Conservation (phyloP, 2,329 filamentous ascomycete species). For the Exophiala sideris region DNA sequence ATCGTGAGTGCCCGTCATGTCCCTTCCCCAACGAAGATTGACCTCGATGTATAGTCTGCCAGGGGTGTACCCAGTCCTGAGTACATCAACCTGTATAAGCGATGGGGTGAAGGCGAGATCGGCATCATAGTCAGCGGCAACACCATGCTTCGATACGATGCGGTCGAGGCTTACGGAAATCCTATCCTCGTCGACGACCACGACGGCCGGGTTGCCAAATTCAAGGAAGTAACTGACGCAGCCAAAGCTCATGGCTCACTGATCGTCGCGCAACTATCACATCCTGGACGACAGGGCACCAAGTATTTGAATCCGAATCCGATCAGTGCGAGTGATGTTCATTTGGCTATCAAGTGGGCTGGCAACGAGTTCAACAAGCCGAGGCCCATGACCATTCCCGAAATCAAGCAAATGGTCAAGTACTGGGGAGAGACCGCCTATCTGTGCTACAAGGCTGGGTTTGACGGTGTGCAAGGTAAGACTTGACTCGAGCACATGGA, state of each 20-base stretch:
- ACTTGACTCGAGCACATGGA: neutral
- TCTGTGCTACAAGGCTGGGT: conserved; percentile 24
- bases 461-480: conserved; percentile 25
- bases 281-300: conserved; percentile 58
- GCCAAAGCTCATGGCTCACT: conserved; percentile 58
- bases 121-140: conserved; percentile 64
- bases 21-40: neutral
- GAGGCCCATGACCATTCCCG: conserved; percentile 30
- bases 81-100: conserved; percentile 56
- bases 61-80: conserved; percentile 54
- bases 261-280: conserved; percentile 59
- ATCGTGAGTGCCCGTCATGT: conserved; percentile 6
- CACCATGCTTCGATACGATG: conserved; percentile 61
- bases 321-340: conserved; percentile 51
- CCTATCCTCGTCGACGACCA: conserved; percentile 56
- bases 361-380: conserved; percentile 38
- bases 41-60: conserved; percentile 42
- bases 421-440: conserved; percentile 21
- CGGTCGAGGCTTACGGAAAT: conserved; percentile 57
- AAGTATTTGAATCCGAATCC: conserved; percentile 48
- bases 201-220: conserved; percentile 56
- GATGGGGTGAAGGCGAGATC: conserved; percentile 59
- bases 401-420: conserved; percentile 24
- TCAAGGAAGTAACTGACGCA: conserved; percentile 54
- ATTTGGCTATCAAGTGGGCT: conserved; percentile 38